Evolutionary conservation across 2,329 filamentous ascomycete species (phyloP), one percentile per base, ranked within the genome.

Genomic region (Penicillium italicum): DNA sequence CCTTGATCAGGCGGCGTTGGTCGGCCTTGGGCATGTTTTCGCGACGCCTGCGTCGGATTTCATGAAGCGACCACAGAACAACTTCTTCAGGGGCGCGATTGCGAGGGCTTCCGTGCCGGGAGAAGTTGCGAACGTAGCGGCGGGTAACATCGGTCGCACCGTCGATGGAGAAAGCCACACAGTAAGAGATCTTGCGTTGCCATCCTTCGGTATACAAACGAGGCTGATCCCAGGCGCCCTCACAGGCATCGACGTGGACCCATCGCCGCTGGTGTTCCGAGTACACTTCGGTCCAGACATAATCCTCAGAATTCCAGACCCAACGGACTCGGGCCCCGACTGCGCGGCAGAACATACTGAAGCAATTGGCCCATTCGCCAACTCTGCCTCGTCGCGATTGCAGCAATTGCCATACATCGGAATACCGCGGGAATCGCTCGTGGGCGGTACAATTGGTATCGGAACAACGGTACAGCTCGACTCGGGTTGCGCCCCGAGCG

Each of bases 301-400:
- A 90, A 72, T 97, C 94, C 74, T 97, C 94, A 30, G 89, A 88
- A 66, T 97, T 97, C 94, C 94, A 99, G 11, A 99, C 89, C 94
- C 94, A 99, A 68, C 94, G 85, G 24, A 97, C 91, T 58, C 93
- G 85, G 57, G 89, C 90, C 47, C 93, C 93, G 14, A 97, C 85
- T 5, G 94, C 94, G 57, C 93, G 85, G 79, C 93, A 97, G 50
- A 99, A 82, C 94, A 97, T 97, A 77, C 88, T 93, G 77, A 99
- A 99, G 80, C 92, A 97, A 76, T 97, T 97, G 63, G 91, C 91
- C 91, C 94, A 97, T 77, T 99, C 94, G 59, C 94, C 94, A 58
- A 88, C 88, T 64, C 94, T 87, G 34, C 94, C 94, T 64, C 89
- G 84, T 64, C 90, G 82, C 28, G 91, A 95, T 73, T 97, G 89